Base-by-base conservation (phyloP, 164 flowering plant species). In the Taxillus chinensis region DNA sequence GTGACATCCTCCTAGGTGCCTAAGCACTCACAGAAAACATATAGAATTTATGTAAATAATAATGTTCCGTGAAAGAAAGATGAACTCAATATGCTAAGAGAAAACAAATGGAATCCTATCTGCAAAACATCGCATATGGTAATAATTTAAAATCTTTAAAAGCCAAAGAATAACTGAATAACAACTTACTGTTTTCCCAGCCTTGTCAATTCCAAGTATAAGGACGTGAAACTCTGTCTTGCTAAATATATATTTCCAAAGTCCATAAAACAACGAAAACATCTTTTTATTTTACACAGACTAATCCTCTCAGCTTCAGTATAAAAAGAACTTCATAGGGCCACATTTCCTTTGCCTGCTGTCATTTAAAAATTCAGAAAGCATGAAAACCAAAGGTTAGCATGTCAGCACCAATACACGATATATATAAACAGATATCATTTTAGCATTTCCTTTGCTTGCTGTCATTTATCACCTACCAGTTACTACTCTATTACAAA, bases 121-220 rank as follows among this genome's bases (percentile, higher is more conserved):
- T 27, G 27, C 27, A 27, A 27, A 27, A 27, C 27, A 27, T 27
- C 27, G 27, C 27, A 27, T 27, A 27, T 27, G 27, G 27, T 27
- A 27, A 27, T 27, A 27, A 27, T 27, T 27, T 27, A 27, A 27
- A 0, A 27, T 27, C 27, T 27, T 27, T 27, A 27, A 27, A 27
- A 27, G 27, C 27, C 27, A 27, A 27, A 27, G 27, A 27, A 27
- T 27, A 27, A 27, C 27, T 27, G 27, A 45, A 62, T 27, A 68
- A 59, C 16, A 68, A 40, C 64, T 78, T 92, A 92, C 98, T 41
- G 98, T 92, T 80, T 92, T 92, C 51, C 98, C 98, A 69, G 96
- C 84, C 77, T 92, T 92, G 80, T 90, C 98, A 37, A 92, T 86
- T 60, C 98, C 98, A 63, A 92, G 96, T 75, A 92, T 92, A 66